Conservation (phyloP, 164 flowering plant species). For the Liquidambar formosana region DNA sequence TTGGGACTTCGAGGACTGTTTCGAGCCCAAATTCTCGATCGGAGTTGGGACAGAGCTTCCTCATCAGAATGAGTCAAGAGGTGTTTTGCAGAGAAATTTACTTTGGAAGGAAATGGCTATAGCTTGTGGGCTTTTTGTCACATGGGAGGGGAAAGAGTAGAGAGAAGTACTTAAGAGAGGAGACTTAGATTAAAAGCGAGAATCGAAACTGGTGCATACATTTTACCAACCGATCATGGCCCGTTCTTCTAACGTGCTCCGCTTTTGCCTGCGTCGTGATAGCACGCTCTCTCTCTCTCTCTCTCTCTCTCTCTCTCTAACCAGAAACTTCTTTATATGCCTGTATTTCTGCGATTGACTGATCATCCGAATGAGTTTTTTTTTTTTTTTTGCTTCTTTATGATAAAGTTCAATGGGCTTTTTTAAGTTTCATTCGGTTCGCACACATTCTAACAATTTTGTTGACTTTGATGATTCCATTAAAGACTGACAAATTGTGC, state of each 20-base stretch:
- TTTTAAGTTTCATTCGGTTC: too few relatives aligned
- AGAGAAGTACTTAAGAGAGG: not conserved
- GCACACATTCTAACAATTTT: too few relatives aligned
- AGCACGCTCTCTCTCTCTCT: conserved; percentile 32
- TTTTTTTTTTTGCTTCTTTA: too few relatives aligned
- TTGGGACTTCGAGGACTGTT: conserved; percentile 90
- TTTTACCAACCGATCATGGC: conserved; percentile 46
- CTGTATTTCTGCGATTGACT: too few relatives aligned
- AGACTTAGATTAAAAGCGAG: conserved; percentile 17
- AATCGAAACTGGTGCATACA: conserved; percentile 3
- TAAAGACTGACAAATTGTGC: too few relatives aligned
- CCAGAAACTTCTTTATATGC: too few relatives aligned
- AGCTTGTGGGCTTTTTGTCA: not conserved
- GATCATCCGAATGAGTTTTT: too few relatives aligned
- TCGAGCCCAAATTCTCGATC: conserved; percentile 83
- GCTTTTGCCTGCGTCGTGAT: conserved; percentile 43
- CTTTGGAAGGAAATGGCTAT: not conserved
- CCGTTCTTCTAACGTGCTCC: conserved; percentile 36
- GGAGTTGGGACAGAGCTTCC: conserved; percentile 82
- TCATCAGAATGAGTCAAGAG: conserved; percentile 43
- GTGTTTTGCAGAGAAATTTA: too few relatives aligned
- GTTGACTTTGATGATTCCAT: too few relatives aligned
- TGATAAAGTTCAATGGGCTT: too few relatives aligned
- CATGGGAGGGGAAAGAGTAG: conserved; percentile 9
- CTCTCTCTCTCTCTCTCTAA: too few relatives aligned